Evolutionary conservation across 83 land plant genomes (phyloP).

Genomic region (Larix sibirica): DNA sequence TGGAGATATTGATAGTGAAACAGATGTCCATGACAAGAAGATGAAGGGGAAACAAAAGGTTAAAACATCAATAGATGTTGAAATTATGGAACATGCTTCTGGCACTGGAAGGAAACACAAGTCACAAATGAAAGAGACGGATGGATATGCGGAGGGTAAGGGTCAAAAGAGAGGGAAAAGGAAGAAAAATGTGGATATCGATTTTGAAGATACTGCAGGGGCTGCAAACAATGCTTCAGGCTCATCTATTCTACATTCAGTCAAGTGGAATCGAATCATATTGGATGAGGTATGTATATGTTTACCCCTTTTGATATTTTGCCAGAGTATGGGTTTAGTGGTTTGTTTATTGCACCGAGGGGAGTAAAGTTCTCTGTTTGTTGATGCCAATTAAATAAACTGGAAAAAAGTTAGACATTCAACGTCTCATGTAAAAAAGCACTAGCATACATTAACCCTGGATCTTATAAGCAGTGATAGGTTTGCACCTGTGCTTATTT

Average conservation of each 20-base stretch:
- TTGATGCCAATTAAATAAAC: too few species aligned
- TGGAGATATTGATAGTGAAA: slow-evolving; percentile 12
- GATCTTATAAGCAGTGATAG: too few species aligned
- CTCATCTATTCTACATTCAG: slow-evolving; percentile 69
- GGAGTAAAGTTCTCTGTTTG: too few species aligned
- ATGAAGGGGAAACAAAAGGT: background rate
- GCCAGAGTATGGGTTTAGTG: background rate
- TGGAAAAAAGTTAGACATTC: too few species aligned
- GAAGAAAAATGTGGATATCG: slow-evolving; percentile 5
- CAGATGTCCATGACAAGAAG: slow-evolving; percentile 2
- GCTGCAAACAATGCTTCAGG: slow-evolving; percentile 11
- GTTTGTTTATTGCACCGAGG: background rate
- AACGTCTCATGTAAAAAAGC: too few species aligned
- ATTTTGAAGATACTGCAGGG: slow-evolving; percentile 9
- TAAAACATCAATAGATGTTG: background rate
- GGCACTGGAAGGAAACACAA: background rate
- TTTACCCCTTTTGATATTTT: background rate
- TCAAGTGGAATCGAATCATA: slow-evolving; percentile 85
- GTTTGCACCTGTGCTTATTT: too few species aligned
- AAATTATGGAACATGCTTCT: background rate
- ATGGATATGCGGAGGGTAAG: background rate
- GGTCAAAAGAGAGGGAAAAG: background rate
- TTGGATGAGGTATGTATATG: slow-evolving; percentile 76
- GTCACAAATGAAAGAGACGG: slow-evolving; percentile 17
- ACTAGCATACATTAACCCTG: too few species aligned